Evolutionary conservation across 1,139 yeast species (phyloP).

Genomic region (Suhomyces coccinellae): DNA sequence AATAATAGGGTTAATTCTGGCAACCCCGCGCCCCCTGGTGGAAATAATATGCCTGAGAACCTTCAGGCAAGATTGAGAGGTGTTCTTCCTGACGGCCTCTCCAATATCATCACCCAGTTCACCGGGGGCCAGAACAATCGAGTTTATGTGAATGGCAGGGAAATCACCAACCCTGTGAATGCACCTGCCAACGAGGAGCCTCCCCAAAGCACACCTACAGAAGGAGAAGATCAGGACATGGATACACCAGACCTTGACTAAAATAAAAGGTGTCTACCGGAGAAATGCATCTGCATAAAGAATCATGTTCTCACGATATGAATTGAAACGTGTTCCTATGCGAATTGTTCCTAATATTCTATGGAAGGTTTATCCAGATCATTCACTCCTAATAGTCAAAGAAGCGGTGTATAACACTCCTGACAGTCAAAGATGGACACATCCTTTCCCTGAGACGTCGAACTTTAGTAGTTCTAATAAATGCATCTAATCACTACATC

Average conservation of each 20-base stretch:
- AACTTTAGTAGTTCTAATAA: no score
- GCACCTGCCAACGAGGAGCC: background rate
- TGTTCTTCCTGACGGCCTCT: conserved; percentile 16
- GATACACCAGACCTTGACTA: conserved; percentile 17
- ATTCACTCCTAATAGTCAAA: no score
- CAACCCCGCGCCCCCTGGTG: background rate
- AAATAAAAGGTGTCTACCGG: no score
- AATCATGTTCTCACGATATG: no score
- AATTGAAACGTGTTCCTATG: no score
- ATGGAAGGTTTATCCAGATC: no score
- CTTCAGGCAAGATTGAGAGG: conserved; percentile 8
- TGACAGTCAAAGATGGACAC: no score
- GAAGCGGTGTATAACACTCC: no score
- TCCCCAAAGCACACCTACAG: background rate
- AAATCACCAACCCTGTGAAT: conserved; percentile 1
- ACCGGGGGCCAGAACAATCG: conserved; percentile 13
- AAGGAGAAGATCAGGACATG: conserved; percentile 8
- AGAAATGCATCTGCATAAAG: no score
- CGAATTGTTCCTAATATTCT: no score
- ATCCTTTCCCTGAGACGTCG: no score
- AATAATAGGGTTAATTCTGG: background rate
- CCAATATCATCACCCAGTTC: conserved; percentile 15
- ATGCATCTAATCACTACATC: background rate
- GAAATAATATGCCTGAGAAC: conserved; percentile 7
- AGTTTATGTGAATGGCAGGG: conserved; percentile 16